Evolutionary conservation across 2,329 filamentous ascomycete genomes (phyloP).

Genomic region (Furcasterigmium furcatum): DNA sequence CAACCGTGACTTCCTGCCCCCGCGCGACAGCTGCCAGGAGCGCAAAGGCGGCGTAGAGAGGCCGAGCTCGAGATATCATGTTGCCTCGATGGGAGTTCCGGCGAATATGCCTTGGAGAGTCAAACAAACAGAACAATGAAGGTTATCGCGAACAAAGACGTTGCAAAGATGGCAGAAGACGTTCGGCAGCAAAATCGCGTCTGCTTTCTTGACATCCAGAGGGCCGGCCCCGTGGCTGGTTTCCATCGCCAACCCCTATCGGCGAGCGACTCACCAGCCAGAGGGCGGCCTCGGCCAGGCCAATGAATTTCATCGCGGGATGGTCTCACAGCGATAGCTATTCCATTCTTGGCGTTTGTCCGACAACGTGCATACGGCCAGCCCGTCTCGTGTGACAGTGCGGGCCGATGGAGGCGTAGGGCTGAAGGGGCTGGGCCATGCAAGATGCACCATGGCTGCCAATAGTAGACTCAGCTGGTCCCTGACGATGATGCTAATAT

Average conservation of each 20-base stretch:
- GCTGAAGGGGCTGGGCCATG: too few species aligned
- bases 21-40: not conserved
- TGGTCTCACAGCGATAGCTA: not conserved
- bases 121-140: too few species aligned
- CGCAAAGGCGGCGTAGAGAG: not conserved
- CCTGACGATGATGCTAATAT: too few species aligned
- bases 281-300: not conserved
- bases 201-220: too few species aligned
- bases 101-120: not conserved
- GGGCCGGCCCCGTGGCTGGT: too few species aligned
- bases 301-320: not conserved
- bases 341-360: not conserved
- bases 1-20: constrained; percentile 8
- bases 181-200: too few species aligned
- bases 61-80: not conserved
- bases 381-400: not conserved
- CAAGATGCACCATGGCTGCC: too few species aligned
- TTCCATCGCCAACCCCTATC: not conserved
- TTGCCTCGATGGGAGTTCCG: not conserved
- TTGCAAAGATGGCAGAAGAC: too few species aligned
- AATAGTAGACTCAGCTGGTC: too few species aligned
- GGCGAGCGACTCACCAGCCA: not conserved
- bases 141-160: too few species aligned
- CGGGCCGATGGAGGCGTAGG: not conserved
- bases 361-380: not conserved